A percentile compares a stretch with the other conserved stretches of the same genome.
These are phyloP conservation scores for Wickerhamiella kurtzmanii DNA, from an alignment of 805 yeast species.

Conservation along the genomic window DNA sequence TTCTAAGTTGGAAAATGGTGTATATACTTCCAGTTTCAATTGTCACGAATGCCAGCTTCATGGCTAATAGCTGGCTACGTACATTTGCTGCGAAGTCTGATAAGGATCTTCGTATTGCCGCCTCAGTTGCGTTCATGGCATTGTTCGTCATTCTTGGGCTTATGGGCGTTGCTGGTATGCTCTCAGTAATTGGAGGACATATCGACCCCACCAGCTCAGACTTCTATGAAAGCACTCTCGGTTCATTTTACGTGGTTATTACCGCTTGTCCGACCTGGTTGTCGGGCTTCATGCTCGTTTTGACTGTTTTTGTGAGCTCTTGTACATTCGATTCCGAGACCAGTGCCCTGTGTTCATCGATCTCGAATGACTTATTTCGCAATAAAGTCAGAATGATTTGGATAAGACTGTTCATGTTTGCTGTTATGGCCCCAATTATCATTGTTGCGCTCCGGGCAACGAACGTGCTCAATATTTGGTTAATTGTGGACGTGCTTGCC, in stretches of 20 bases:
- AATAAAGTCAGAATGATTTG: slow-evolving; percentile 57
- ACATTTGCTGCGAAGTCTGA: slow-evolving; percentile 79
- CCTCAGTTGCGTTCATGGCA: slow-evolving; percentile 59
- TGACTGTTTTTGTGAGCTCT: slow-evolving; percentile 60
- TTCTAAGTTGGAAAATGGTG: slow-evolving; percentile 77
- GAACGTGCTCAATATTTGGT: slow-evolving; percentile 70
- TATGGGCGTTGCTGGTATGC: slow-evolving; percentile 69
- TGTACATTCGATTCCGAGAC: slow-evolving; percentile 84
- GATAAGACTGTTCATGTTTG: slow-evolving; percentile 54
- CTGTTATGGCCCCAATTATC: slow-evolving; percentile 75
- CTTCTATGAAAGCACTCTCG: slow-evolving; percentile 43
- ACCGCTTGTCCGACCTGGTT: slow-evolving; percentile 74
- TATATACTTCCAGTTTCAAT: slow-evolving; percentile 79
- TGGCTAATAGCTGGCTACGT: slow-evolving; percentile 89
- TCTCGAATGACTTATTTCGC: slow-evolving; percentile 81
- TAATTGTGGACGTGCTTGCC: slow-evolving; percentile 82
- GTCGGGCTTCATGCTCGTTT: slow-evolving; percentile 67
- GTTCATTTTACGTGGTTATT: slow-evolving; percentile 54
- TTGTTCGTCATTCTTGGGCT: slow-evolving; percentile 51
- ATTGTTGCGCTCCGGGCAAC: slow-evolving; percentile 77
- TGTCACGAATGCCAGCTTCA: slow-evolving; percentile 76
- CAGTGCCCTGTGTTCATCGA: slow-evolving; percentile 75
- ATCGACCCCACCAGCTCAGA: slow-evolving; percentile 30
- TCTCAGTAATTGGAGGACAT: slow-evolving; percentile 84
- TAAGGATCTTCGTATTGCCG: slow-evolving; percentile 61